Conservation (phyloP, 2,329 filamentous ascomycete genomes). For the Meredithiella fracta region DNA sequence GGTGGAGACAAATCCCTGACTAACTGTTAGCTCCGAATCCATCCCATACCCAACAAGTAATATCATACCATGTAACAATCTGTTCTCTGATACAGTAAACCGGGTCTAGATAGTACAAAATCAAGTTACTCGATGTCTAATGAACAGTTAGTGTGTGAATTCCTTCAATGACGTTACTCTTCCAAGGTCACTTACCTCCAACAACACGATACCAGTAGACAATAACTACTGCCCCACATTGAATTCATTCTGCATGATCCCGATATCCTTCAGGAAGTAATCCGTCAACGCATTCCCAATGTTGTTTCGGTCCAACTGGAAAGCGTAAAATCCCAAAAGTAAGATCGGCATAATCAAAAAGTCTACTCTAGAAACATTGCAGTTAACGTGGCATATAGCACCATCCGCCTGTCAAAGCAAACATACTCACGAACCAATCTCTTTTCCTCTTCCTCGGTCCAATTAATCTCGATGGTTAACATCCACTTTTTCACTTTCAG, state of each 20-base stretch:
- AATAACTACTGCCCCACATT: conserved; percentile 36
- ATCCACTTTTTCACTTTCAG: neutral
- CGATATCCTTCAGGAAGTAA: conserved; percentile 33
- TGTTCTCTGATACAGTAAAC: conserved; percentile 30
- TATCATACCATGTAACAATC: conserved; percentile 25
- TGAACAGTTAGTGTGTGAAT: neutral
- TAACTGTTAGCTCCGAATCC: conserved; percentile 16
- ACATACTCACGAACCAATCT: conserved; percentile 19
- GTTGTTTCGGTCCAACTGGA: conserved; percentile 24
- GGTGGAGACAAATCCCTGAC: conserved; percentile 22
- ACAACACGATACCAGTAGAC: conserved; percentile 31
- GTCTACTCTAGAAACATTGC: conserved; percentile 25
- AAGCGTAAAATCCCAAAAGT: conserved; percentile 29
- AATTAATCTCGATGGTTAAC: conserved; percentile 14
- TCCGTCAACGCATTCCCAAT: conserved; percentile 32
- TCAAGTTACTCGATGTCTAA: conserved; percentile 30
- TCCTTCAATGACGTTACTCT: neutral
- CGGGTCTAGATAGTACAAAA: conserved; percentile 30
- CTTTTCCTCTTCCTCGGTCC: conserved; percentile 19
- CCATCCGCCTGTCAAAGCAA: neutral
- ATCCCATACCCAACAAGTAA: conserved; percentile 19
- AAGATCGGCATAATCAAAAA: conserved; percentile 29
- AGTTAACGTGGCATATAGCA: neutral
- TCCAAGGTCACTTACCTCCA: conserved; percentile 19
- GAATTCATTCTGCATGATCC: conserved; percentile 33